phyloP scores from a whole-genome alignment of 129 eudicot genomes.

The Flaveria linearis region DNA sequence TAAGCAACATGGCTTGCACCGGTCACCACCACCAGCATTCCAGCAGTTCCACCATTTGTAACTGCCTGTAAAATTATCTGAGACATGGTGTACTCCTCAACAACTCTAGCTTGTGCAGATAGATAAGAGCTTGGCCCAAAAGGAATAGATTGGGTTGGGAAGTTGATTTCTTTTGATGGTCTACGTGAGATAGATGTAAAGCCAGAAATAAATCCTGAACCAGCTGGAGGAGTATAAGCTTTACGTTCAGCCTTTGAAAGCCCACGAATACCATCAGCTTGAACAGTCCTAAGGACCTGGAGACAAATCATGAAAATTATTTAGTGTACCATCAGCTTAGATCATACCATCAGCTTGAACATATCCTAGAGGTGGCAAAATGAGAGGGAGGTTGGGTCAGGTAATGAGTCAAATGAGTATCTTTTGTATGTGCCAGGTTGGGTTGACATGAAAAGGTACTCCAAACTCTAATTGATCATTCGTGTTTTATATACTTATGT shows the following conservation, averaged over 20 bases:
- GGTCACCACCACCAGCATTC: constrained; percentile 90
- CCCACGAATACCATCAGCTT: constrained; percentile 89
- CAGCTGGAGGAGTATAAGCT: constrained; percentile 93
- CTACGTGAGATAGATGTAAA: constrained; percentile 71
- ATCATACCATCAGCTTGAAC: background rate
- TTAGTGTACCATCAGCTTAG: background rate
- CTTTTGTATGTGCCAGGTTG: background rate
- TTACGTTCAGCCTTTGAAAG: constrained; percentile 86
- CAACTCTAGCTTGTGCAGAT: constrained; percentile 82
- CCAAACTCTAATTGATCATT: background rate
- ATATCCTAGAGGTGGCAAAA: background rate
- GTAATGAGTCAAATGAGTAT: background rate
- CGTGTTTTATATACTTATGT: background rate
- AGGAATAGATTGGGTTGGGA: constrained; percentile 49
- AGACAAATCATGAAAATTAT: background rate
- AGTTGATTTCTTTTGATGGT: constrained; percentile 53
- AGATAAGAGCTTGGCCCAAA: constrained; percentile 91
- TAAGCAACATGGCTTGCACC: constrained; percentile 91
- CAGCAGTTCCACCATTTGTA: constrained; percentile 60
- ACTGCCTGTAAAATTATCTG: constrained; percentile 73
- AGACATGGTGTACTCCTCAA: constrained; percentile 91
- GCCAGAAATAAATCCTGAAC: constrained; percentile 94
- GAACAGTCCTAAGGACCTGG: constrained; percentile 90
- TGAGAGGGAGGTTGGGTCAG: background rate
- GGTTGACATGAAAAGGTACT: background rate